Evolutionary conservation across 345 rosid genomes (phyloP).

Genomic region (Brassica nigra): DNA sequence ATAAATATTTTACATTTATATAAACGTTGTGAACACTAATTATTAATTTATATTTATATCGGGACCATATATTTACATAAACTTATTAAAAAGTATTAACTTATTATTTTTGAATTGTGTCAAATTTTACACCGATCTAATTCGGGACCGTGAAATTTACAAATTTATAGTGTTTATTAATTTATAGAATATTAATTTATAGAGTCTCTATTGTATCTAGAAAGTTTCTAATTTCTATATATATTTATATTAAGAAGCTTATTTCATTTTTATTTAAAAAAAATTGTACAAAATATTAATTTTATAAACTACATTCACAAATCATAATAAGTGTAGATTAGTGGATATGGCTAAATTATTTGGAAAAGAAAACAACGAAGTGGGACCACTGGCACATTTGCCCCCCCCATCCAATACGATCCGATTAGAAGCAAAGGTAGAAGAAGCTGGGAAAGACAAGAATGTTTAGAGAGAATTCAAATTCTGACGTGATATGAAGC

Average conservation of each 20-base stretch:
- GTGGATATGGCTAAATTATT: neutral
- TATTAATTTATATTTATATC: too few relatives aligned
- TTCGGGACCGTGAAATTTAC: too few relatives aligned
- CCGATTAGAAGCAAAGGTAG: neutral
- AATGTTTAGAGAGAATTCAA: neutral
- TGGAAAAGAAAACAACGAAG: neutral
- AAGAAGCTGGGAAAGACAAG: neutral
- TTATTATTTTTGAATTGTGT: too few relatives aligned
- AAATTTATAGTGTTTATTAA: too few relatives aligned
- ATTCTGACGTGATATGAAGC: too few relatives aligned
- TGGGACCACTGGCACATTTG: slow-evolving; percentile 4
- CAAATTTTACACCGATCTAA: too few relatives aligned
- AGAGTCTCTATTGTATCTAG: neutral
- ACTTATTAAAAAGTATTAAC: too few relatives aligned
- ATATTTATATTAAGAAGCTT: neutral
- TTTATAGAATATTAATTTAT: too few relatives aligned
- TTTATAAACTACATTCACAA: neutral
- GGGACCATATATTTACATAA: too few relatives aligned
- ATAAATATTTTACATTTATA: too few relatives aligned
- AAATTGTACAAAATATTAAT: neutral
- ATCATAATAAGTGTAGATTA: neutral
- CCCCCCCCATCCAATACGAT: neutral
- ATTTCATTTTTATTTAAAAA: neutral
- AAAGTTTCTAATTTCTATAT: neutral
- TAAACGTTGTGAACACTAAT: too few relatives aligned